These are phyloP conservation scores for Pythium diclinum DNA, from an alignment of 352 stramenopile genomes.

Conservation along the genomic window DNA sequence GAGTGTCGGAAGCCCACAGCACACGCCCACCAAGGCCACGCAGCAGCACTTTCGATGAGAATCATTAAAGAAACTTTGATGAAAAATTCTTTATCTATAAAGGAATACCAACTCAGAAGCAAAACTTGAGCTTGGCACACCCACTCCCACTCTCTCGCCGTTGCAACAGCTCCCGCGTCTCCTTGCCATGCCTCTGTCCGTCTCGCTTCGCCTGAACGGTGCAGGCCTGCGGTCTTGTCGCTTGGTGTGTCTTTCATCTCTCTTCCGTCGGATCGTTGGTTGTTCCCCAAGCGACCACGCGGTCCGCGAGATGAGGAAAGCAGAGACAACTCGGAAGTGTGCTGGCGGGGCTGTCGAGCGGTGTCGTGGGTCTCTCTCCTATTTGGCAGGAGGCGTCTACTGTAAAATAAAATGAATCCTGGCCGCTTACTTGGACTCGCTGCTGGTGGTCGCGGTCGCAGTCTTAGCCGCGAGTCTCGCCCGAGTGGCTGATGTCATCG, in stretches of 20 bases:
- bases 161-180: background rate
- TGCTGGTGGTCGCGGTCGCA: background rate
- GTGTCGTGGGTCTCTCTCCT: background rate
- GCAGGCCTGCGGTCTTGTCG: background rate
- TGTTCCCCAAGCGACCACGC: background rate
- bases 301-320: background rate
- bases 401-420: background rate
- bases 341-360: background rate
- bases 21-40: constrained; percentile 3
- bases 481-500: background rate
- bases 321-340: background rate
- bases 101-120: background rate
- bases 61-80: background rate
- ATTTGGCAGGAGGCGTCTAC: background rate
- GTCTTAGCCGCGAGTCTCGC: background rate
- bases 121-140: background rate
- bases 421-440: background rate
- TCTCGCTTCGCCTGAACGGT: background rate
- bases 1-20: background rate
- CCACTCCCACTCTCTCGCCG: background rate
- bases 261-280: background rate
- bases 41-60: constrained; percentile 3
- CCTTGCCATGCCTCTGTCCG: background rate
- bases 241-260: background rate
- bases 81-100: background rate